Evolutionary conservation across 208 protist genomes (phyloP), one percentile per base, ranked within the genome.

Genomic region (Leishmania tropica): DNA sequence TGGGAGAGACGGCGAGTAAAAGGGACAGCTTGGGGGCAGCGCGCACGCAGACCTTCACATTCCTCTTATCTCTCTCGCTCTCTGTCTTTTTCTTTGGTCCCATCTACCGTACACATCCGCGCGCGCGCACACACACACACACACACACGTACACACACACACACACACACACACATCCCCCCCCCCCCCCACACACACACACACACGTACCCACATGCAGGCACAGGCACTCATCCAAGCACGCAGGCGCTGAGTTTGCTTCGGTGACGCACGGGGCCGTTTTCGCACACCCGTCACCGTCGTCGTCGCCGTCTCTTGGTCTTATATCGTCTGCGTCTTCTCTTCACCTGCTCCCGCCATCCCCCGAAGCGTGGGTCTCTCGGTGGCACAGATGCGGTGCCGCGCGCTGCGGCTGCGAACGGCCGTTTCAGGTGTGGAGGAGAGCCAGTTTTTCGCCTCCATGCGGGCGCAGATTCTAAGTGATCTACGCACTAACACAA

Each of bases 401-500:
- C 78, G 58, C 19, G 10, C 40, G 31, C 48, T 45, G 11, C 42
- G 47, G 1, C 68, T 81, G 35, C 87, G 87, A 21, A 77, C 78
- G 64, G 82, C 79, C 11, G 75, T 90, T 1, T 37, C 81, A 11
- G 89, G 89, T 6, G 87, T 89, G n/a, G 84, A 81, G 42, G 85
- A 84, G 51, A 84, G 70, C 19, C 79, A 81, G 19, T 89, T 89
- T 64, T 95, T 94, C 73, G 53, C 35, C 6, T 77, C 86, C 31
- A 79, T 85, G 74, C 81, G 90, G 1, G 64, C 75, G 19, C 86
- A 88, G 35, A 93, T 97, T 60, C 2, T 95, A 4, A 79, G 67
- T 0, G 87, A 95, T 64, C 79, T 97, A 48, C 56, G 67, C 4
- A 74, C 51, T 68, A 91, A 93, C 79, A 81, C 71, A 42, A 93